A percentile compares a stretch with the other conserved stretches of the same genome.
phyloP scores from a whole-genome alignment of 495 filamentous ascomycete genomes.

The Parachaetomium inaequale region DNA sequence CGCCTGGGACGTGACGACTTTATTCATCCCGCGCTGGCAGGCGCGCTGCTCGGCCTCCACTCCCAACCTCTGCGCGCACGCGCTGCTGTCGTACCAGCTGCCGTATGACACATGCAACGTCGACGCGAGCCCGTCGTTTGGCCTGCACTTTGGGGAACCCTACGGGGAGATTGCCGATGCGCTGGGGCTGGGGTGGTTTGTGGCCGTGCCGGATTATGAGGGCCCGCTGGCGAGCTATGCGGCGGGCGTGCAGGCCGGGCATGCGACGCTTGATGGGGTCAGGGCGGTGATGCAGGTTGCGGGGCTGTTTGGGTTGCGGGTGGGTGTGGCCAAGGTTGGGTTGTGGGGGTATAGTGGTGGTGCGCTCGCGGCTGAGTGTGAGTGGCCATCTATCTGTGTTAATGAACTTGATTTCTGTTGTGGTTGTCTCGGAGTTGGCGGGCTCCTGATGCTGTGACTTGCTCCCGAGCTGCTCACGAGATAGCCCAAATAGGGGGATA shows the following conservation, averaged over 20 bases:
- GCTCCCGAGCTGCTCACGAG: too few relatives aligned
- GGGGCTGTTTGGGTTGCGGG: conserved; percentile 10
- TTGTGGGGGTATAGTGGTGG: conserved; percentile 59
- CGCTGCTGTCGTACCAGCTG: conserved; percentile 27
- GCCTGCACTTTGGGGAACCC: conserved; percentile 23
- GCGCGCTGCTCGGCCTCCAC: background rate
- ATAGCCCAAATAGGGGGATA: too few relatives aligned
- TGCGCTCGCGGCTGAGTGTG: conserved; percentile 51
- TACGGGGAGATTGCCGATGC: conserved; percentile 19
- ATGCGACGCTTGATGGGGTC: conserved; percentile 47
- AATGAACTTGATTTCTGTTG: too few relatives aligned
- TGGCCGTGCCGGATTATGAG: conserved; percentile 50
- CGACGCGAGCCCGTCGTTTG: conserved; percentile 25
- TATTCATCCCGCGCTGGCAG: conserved; percentile 40
- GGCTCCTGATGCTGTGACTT: too few relatives aligned
- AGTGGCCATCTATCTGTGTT: too few relatives aligned
- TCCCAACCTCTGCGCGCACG: conserved; percentile 13
- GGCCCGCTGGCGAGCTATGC: conserved; percentile 42
- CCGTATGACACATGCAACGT: conserved; percentile 29
- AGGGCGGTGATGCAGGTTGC: conserved; percentile 37
- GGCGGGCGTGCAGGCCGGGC: conserved; percentile 37
- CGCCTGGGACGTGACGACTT: conserved; percentile 48
- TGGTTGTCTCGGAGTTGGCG: too few relatives aligned
- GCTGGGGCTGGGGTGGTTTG: conserved; percentile 40
- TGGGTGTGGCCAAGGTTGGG: conserved; percentile 26